Percentiles rank a stretch among this genome's conserved stretches.
Evolutionary conservation across 108 stramenopile species (phyloP).

Genomic region (Skeletonema tropicum): DNA sequence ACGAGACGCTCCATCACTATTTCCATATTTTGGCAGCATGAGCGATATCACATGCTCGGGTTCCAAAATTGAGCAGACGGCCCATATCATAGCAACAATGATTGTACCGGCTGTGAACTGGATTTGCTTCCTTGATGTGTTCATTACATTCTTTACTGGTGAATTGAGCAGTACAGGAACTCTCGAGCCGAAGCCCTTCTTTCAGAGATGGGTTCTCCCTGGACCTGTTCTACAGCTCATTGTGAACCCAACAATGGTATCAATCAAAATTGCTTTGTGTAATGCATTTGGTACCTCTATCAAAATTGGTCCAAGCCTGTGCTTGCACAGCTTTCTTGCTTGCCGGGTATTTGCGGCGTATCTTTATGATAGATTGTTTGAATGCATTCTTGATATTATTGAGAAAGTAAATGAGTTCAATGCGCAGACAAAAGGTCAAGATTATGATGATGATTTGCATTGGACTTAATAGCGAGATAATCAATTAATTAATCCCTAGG

Average conservation of each 20-base stretch:
- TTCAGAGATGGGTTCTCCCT: conserved; percentile 74
- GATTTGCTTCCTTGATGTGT: conserved; percentile 75
- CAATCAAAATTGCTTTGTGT: conserved; percentile 30
- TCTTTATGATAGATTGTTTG: conserved; percentile 45
- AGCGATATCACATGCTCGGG: conserved; percentile 48
- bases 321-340: conserved; percentile 21
- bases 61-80: conserved; percentile 19
- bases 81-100: conserved; percentile 52
- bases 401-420: conserved; percentile 28
- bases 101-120: conserved; percentile 52
- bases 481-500: not conserved
- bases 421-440: not conserved
- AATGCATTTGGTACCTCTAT: conserved; percentile 2
- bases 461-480: not conserved
- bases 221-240: conserved; percentile 73
- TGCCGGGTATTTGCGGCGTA: conserved; percentile 27
- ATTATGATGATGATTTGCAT: not conserved
- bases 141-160: conserved; percentile 84
- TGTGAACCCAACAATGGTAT: conserved; percentile 76
- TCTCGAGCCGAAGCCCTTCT: conserved; percentile 63
- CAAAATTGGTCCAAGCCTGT: conserved; percentile 61
- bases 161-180: conserved; percentile 59
- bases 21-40: conserved; percentile 28
- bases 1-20: conserved; percentile 9
- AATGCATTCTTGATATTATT: conserved; percentile 45